Percentiles rank a stretch among this genome's conserved stretches.
phyloP scores from a whole-genome alignment of 805 yeast species.

The Yarrowia hollandica region DNA sequence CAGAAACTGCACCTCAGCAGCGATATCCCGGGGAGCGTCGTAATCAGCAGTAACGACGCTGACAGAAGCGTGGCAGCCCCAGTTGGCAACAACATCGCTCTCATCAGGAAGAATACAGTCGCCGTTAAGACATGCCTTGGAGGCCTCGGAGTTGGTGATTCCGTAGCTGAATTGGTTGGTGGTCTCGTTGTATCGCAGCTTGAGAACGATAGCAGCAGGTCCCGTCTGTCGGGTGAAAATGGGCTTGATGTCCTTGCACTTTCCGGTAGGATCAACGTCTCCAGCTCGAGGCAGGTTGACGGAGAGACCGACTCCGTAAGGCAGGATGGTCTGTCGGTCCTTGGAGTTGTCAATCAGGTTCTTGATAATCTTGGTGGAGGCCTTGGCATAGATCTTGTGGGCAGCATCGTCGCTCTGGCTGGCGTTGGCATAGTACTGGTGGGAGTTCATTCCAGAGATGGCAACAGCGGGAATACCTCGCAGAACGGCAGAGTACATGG shows the following conservation, averaged over 20 bases:
- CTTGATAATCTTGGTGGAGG: neutral
- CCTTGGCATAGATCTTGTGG: slow-evolving; percentile 21
- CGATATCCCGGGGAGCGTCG: slow-evolving; percentile 24
- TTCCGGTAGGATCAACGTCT: slow-evolving; percentile 10
- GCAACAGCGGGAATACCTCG: slow-evolving; percentile 48
- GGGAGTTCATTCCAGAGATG: slow-evolving; percentile 41
- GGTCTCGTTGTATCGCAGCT: slow-evolving; percentile 2
- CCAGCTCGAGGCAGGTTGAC: slow-evolving; percentile 22
- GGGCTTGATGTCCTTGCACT: slow-evolving; percentile 15
- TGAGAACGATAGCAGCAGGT: neutral
- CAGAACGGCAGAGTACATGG: slow-evolving; percentile 46
- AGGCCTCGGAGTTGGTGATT: neutral
- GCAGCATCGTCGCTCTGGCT: neutral
- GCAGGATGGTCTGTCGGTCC: slow-evolving; percentile 1
- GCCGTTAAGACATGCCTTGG: slow-evolving; percentile 5
- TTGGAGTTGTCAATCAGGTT: slow-evolving; percentile 20
- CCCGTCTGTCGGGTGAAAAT: slow-evolving; percentile 26
- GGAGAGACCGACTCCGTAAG: slow-evolving; percentile 19
- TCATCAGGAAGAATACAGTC: slow-evolving; percentile 21
- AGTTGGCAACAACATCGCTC: slow-evolving; percentile 3
- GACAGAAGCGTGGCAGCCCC: slow-evolving; percentile 13
- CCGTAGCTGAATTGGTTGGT: neutral
- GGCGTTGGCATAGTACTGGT: slow-evolving; percentile 15
- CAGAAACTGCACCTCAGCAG: slow-evolving; percentile 14
- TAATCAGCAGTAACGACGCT: slow-evolving; percentile 13